Base-by-base conservation (phyloP, 169 alveolate genomes). In the Toxoplasma gondii region DNA sequence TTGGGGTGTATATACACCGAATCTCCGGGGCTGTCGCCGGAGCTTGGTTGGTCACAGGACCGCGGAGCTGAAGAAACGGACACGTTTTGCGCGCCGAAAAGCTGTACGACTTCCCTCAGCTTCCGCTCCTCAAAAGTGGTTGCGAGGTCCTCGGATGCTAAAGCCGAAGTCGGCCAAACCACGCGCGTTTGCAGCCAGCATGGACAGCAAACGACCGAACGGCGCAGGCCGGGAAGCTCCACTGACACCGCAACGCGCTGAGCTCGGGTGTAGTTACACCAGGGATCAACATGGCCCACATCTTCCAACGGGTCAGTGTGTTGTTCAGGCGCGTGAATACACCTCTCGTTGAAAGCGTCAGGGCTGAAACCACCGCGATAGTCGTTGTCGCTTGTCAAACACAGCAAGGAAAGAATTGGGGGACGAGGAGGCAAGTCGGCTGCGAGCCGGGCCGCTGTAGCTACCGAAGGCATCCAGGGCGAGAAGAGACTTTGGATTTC, bases 131-230 rank as follows among this genome's bases (percentile, higher is more conserved):
- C 67, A 4, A 82, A 44, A 9, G 34, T 29, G 17, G 2, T 19
- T 7, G 54, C 19, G 24, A 82, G 90, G 19, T 16, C 41, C 31
- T 38, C 64, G 34, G 69, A 9, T 5, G 90, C 53, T n/a, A 82
- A 36, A 5, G 90, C 90, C 9, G 90, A 82, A 22, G 90, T 24
- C 1, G 90, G 90, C 90, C 90, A 82, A 36, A 82, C 34, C n/a
- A 82, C 90, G 19, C 90, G 90, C 10, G 90, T 82, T 49, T 44
- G 90, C 90, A 82, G 64, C 69, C 90, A 41, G 64, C 90, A 82
- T 5, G 90, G 90, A 43, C 90, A 82, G 69, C 58, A 49, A 31
- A 74, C 84, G 44, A 12, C 41, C 9, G 84, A 41, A n/a, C 24
- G 43, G 27, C 84, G 45, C 44, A 41, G 17, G 45, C 22, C 44